Evolutionary conservation across 164 flowering plant genomes (phyloP).

Genomic region (Cinnamomum chago): DNA sequence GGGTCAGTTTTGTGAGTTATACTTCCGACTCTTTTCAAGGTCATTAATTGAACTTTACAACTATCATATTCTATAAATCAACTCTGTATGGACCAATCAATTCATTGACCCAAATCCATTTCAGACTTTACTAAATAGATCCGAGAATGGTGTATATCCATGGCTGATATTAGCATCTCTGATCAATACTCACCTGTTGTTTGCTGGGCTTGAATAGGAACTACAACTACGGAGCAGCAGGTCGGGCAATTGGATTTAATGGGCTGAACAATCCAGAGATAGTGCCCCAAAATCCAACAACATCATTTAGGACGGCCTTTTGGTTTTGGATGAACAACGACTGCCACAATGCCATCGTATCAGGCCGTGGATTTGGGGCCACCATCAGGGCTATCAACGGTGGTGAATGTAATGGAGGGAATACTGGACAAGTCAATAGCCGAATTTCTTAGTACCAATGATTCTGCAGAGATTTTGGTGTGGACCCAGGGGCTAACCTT

Average conservation of each 20-base stretch:
- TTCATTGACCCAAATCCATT: too few species aligned
- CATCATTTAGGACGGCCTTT: conserved; percentile 20
- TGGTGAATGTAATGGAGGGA: background rate
- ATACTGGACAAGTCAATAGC: background rate
- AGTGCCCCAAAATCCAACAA: conserved; percentile 6
- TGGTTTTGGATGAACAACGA: conserved; percentile 26
- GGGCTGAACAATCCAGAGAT: conserved; percentile 19
- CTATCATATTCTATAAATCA: too few species aligned
- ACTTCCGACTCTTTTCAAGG: too few species aligned
- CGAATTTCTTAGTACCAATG: background rate
- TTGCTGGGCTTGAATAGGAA: conserved; percentile 10
- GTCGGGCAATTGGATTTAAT: conserved; percentile 11
- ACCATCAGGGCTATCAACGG: background rate
- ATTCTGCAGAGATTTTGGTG: background rate
- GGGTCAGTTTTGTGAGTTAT: too few species aligned
- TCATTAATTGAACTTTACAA: too few species aligned
- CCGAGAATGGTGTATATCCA: too few species aligned
- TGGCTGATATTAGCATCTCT: too few species aligned
- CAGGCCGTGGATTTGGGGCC: background rate
- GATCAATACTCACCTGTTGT: too few species aligned
- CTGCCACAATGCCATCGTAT: conserved; percentile 15
- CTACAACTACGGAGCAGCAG: conserved; percentile 24
- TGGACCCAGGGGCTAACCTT: background rate
- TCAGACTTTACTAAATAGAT: too few species aligned
- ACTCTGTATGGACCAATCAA: too few species aligned